A percentile compares a stretch with the other conserved stretches of the same genome.
Evolutionary conservation across 495 filamentous ascomycete species (phyloP).

Genomic region (Talaromyces thailandensis): DNA sequence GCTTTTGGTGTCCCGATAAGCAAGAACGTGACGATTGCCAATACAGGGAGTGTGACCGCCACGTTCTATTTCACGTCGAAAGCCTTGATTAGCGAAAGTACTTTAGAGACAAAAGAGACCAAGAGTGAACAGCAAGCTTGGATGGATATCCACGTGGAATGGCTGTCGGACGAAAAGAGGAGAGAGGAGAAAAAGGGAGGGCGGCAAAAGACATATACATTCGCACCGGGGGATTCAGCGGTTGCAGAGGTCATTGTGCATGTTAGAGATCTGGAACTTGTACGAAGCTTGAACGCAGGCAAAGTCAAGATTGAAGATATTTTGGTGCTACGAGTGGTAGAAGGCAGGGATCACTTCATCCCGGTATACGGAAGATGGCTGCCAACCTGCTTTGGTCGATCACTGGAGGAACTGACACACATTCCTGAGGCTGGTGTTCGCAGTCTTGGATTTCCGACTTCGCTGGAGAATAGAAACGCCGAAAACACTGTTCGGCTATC

Average conservation of each 20-base stretch:
- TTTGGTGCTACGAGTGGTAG: slow-evolving; percentile 75
- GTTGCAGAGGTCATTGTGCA: slow-evolving; percentile 56
- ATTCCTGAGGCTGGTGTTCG: slow-evolving; percentile 70
- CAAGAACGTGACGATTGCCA: slow-evolving; percentile 72
- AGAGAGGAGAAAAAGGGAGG: slow-evolving; percentile 22
- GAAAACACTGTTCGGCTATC: slow-evolving; percentile 50
- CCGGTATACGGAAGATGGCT: slow-evolving; percentile 69
- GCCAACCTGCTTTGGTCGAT: slow-evolving; percentile 73
- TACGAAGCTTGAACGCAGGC: slow-evolving; percentile 63
- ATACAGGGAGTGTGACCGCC: slow-evolving; percentile 74
- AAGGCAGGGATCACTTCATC: slow-evolving; percentile 87
- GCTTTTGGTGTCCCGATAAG: slow-evolving; percentile 54
- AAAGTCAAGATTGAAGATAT: slow-evolving; percentile 67
- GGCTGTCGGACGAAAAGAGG: slow-evolving; percentile 25
- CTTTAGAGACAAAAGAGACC: slow-evolving; percentile 1
- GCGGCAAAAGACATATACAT: slow-evolving; percentile 38
- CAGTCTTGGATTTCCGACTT: slow-evolving; percentile 28
- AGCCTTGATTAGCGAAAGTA: slow-evolving; percentile 39
- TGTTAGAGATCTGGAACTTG: slow-evolving; percentile 53
- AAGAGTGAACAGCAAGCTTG: slow-evolving; percentile 44
- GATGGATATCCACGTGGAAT: slow-evolving; percentile 57
- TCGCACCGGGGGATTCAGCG: slow-evolving; percentile 77
- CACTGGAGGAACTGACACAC: slow-evolving; percentile 71
- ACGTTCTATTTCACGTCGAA: slow-evolving; percentile 66
- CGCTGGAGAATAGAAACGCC: slow-evolving; percentile 20